Percentiles rank a stretch among this genome's conserved stretches.
These are phyloP conservation scores for Phtheirospermum japonicum DNA, from an alignment of 257 asterid genomes.

Conservation along the genomic window DNA sequence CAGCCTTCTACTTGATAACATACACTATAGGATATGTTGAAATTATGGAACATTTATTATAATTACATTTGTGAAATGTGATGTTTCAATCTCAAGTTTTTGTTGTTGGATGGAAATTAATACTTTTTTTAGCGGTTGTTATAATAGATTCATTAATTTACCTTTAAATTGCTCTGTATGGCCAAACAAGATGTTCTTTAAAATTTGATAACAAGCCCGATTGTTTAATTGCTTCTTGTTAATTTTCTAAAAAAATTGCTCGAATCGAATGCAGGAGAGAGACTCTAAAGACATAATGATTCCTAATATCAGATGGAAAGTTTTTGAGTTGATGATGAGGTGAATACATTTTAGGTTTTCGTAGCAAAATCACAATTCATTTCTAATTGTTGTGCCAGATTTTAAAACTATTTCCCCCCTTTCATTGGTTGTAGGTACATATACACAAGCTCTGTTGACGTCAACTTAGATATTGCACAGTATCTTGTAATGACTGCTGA, in stretches of 20 bases:
- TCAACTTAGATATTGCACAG: constrained; percentile 57
- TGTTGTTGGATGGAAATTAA: no score
- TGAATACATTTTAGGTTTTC: constrained; percentile 16
- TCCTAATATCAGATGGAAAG: constrained; percentile 72
- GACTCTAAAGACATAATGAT: constrained; percentile 77
- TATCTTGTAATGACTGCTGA: constrained; percentile 78
- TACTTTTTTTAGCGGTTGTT: not conserved
- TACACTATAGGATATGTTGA: no score
- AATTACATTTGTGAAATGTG: not conserved
- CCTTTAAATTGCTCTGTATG: not conserved
- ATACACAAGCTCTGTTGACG: constrained; percentile 71
- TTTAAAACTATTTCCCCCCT: not conserved
- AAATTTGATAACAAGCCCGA: not conserved
- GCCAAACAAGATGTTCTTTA: not conserved
- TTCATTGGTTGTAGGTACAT: constrained; percentile 43
- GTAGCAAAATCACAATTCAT: not conserved
- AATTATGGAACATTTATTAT: no score
- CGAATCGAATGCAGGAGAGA: constrained; percentile 51
- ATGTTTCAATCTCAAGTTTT: no score
- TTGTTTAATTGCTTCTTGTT: constrained; percentile 12
- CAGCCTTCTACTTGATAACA: constrained; percentile 14
- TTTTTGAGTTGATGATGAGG: constrained; percentile 88
- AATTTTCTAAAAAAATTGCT: no score
- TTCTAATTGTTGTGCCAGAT: not conserved
- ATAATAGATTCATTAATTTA: not conserved